A percentile compares a stretch with the other conserved stretches of the same genome.
phyloP scores from a whole-genome alignment of 129 eudicot genomes.

The Helianthus tuberosus region DNA sequence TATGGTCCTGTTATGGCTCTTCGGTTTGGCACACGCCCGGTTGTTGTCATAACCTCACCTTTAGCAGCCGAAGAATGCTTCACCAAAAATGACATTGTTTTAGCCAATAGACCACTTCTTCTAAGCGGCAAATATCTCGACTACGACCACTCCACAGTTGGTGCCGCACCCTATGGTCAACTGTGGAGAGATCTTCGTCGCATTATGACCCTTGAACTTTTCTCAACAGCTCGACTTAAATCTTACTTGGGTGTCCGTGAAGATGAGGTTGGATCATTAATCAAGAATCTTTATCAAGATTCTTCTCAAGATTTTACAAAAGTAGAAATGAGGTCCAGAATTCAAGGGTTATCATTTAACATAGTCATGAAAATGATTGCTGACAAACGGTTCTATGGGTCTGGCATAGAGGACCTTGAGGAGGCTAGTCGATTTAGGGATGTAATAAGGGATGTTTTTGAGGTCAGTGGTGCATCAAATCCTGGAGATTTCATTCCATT shows the following conservation, averaged over 20 bases:
- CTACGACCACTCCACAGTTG: slow-evolving; percentile 36
- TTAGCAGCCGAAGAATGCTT: slow-evolving; percentile 49
- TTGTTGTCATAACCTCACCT: slow-evolving; percentile 42
- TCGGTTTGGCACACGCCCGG: slow-evolving; percentile 34
- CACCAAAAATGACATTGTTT: slow-evolving; percentile 43
- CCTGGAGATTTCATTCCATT: slow-evolving; percentile 47
- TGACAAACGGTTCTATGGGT: slow-evolving; percentile 41
- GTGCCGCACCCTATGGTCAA: slow-evolving; percentile 39
- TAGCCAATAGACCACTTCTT: slow-evolving; percentile 46
- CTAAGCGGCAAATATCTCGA: slow-evolving; percentile 29
- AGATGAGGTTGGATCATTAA: slow-evolving; percentile 29
- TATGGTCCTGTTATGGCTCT: slow-evolving; percentile 47
- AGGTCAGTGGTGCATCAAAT: slow-evolving; percentile 36
- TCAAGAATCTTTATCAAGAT: slow-evolving; percentile 21
- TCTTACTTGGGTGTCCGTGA: slow-evolving; percentile 13
- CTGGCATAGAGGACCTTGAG: slow-evolving; percentile 18
- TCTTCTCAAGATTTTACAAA: neutral
- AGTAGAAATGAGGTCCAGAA: slow-evolving; percentile 38
- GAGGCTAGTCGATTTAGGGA: slow-evolving; percentile 29
- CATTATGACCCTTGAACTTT: slow-evolving; percentile 25
- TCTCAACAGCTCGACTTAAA: slow-evolving; percentile 37
- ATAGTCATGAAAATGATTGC: slow-evolving; percentile 46
- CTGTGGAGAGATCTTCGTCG: slow-evolving; percentile 53
- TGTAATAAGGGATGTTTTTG: slow-evolving; percentile 25
- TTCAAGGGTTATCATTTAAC: slow-evolving; percentile 43